Percentiles rank a stretch among this genome's conserved stretches.
These are phyloP conservation scores for Ostreobium quekettii DNA, from an alignment of 139 green algal genomes.

Conservation along the genomic window DNA sequence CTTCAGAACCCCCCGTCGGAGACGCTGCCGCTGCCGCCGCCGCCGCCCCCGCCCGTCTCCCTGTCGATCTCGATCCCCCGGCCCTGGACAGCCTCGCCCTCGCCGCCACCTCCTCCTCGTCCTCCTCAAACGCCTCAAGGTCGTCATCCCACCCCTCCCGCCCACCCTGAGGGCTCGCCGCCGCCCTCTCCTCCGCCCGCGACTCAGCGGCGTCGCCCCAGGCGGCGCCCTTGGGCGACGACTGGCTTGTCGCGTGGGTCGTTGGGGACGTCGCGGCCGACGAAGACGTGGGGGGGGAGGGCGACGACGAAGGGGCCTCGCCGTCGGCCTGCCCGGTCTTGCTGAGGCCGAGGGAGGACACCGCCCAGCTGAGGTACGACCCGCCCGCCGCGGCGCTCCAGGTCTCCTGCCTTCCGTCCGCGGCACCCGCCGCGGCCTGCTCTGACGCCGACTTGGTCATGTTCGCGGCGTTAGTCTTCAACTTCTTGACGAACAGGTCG, in stretches of 20 bases:
- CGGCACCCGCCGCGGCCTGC: not conserved
- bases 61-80: not conserved
- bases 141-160: not conserved
- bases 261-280: no score
- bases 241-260: not conserved
- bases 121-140: not conserved
- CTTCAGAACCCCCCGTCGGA: not conserved
- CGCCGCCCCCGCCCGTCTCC: no score
- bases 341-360: slow-evolving; percentile 3
- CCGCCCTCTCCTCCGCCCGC: not conserved
- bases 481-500: slow-evolving; percentile 38
- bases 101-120: not conserved
- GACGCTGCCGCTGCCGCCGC: no score
- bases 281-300: not conserved
- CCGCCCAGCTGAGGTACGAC: slow-evolving; percentile 1
- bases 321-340: not conserved
- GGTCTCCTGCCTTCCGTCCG: not conserved
- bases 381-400: not conserved
- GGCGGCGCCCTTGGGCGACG: no score
- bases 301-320: not conserved
- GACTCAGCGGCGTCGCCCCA: not conserved
- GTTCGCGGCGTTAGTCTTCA: slow-evolving; percentile 29
- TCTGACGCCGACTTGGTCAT: not conserved
- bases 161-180: not conserved
- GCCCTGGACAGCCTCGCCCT: not conserved